Percentiles rank a stretch among this genome's conserved stretches.
Conservation (phyloP, 1,284 basidiomycete species). For the Apiotrichum akiyoshidainum region DNA sequence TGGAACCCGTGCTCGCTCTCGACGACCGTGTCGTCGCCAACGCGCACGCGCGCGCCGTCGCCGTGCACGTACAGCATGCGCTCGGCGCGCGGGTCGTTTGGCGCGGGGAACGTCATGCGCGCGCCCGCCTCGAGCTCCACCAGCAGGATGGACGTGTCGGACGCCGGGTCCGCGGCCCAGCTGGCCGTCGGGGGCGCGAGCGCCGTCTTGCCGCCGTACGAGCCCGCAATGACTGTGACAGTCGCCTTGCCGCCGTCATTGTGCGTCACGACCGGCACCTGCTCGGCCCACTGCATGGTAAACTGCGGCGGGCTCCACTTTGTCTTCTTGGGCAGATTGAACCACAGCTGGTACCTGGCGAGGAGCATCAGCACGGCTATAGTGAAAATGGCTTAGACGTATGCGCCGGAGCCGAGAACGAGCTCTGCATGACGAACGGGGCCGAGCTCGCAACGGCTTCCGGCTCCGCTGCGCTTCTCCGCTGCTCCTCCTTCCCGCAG, state of each 20-base stretch:
- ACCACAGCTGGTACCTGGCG: conserved; percentile 21
- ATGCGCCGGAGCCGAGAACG: no score
- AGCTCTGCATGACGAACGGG: no score
- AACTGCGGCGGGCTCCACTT: conserved; percentile 18
- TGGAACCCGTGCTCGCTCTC: conserved; percentile 9
- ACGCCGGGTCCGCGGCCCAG: conserved; percentile 5
- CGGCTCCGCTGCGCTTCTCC: no score
- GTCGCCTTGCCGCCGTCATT: neutral
- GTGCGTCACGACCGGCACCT: conserved; percentile 11
- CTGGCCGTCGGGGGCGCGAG: conserved; percentile 7
- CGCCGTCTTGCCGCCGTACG: conserved; percentile 4
- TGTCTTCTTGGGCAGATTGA: conserved; percentile 16
- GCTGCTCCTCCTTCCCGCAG: neutral
- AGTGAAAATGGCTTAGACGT: no score
- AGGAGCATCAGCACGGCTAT: neutral
- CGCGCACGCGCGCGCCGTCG: conserved; percentile 3
- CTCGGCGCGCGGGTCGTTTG: conserved; percentile 2
- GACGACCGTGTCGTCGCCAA: neutral
- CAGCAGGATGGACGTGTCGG: conserved; percentile 18
- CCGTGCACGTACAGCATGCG: conserved; percentile 20
- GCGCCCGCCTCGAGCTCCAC: conserved; percentile 14
- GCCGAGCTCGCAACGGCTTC: no score
- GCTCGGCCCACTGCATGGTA: conserved; percentile 20
- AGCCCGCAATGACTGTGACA: conserved; percentile 15
- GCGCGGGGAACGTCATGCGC: conserved; percentile 6